A percentile compares a stretch with the other conserved stretches of the same genome.
phyloP scores from a whole-genome alignment of 108 stramenopile genomes.

The Stephanodiscus minutulus region DNA sequence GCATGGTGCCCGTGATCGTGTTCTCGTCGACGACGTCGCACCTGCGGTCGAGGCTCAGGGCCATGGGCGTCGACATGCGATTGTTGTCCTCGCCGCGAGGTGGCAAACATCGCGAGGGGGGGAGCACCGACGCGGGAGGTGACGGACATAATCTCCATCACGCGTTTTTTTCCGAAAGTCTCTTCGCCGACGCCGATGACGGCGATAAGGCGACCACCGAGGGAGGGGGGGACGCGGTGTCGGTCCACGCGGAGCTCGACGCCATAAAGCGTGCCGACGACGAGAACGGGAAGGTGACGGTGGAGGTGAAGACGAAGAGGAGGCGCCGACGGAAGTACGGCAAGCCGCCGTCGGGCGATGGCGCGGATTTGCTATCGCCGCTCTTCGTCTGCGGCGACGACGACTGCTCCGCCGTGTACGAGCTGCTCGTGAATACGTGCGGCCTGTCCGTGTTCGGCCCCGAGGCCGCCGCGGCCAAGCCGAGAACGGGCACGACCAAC shows the following conservation, averaged over 20 bases:
- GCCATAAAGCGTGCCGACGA: slow-evolving; percentile 57
- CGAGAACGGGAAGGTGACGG: slow-evolving; percentile 32
- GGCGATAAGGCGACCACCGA: not conserved
- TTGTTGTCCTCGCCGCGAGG: slow-evolving; percentile 6
- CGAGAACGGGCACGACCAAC: not conserved
- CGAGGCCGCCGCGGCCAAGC: not conserved
- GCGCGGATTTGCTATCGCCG: slow-evolving; percentile 19
- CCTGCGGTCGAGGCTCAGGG: slow-evolving; percentile 32
- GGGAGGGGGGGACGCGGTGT: slow-evolving; percentile 23
- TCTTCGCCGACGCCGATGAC: slow-evolving; percentile 10
- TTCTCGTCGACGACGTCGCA: slow-evolving; percentile 52
- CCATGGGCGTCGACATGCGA: slow-evolving; percentile 42
- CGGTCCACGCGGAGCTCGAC: slow-evolving; percentile 59
- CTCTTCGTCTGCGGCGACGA: slow-evolving; percentile 57
- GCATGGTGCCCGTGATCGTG: slow-evolving; percentile 41
- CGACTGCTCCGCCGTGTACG: slow-evolving; percentile 61
- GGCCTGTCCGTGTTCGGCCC: slow-evolving; percentile 31
- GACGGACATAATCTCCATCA: no score
- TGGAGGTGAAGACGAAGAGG: slow-evolving; percentile 31
- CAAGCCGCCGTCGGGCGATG: not conserved
- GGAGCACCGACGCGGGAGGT: not conserved
- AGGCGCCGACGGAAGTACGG: not conserved
- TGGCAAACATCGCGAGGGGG: slow-evolving; percentile 10
- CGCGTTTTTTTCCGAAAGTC: slow-evolving; percentile 20
- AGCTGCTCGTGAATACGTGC: slow-evolving; percentile 60